Base-by-base conservation (phyloP, 192 early-diverging fungal genomes). In the Coemansia sp. region DNA sequence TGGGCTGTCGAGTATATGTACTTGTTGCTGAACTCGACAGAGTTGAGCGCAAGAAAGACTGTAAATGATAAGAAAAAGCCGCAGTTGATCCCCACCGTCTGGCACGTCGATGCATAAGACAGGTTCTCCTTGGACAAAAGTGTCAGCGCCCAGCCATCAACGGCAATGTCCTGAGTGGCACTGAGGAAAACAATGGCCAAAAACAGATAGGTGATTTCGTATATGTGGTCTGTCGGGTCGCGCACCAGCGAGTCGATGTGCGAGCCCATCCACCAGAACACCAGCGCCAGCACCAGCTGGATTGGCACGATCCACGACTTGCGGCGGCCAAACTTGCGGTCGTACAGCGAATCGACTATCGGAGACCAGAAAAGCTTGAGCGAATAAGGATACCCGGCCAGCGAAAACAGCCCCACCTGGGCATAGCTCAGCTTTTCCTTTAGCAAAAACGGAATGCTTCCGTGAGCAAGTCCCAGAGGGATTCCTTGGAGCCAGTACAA, bases 241-340 rank as follows among this genome's bases (percentile, higher is more conserved):
- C 86, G 84, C 38, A 92, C 77, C 52, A 91, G 85, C 2, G 62
- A 73, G 65, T 99, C 94, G 43, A 99, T 92, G 20, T 89, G 76
- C 20, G 78, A 74, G 36, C 94, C 92, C 51, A 99, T 88, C 79
- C 88, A 90, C 64, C 92, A 75, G 66, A 97, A 91, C 69, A 92
- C 68, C 1, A 91, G 14, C 8, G 93, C 96, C 8, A 91, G 90
- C 37, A 95, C 72, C 7, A 94, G 82, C 78, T 99, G 97, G 67
- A 99, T 98, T 20, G 97, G 97, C n/a, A 97, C 88, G 51, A 99
- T 98, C 97, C 97, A 99, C 56, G 91, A 92, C 78, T 99, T 99
- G 73, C 97, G 81, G 14, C 96, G 87, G 18, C 97, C 97, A 66
- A 99, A 71, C 36, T 77, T 81, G 55, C 90, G 89, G 63, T 87